These are phyloP conservation scores for Wickerhamiella azyma DNA, from an alignment of 805 yeast genomes.

Conservation along the genomic window DNA sequence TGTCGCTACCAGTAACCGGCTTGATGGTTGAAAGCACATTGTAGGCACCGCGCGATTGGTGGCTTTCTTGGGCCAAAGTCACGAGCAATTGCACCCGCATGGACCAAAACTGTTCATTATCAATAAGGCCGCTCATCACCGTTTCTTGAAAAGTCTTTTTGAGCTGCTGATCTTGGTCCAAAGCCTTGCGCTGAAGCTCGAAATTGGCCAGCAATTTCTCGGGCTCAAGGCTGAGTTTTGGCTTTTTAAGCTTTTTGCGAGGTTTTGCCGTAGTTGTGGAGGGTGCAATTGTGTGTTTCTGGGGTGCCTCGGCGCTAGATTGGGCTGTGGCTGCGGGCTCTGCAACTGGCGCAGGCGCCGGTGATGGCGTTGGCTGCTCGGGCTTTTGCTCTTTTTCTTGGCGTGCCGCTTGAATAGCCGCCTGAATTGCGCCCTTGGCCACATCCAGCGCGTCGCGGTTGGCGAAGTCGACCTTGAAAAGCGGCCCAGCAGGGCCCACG, in stretches of 20 bases:
- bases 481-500: slow-evolving; percentile 18
- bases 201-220: slow-evolving; percentile 52
- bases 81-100: slow-evolving; percentile 66
- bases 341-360: slow-evolving; percentile 22
- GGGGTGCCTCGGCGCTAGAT: neutral
- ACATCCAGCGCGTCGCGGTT: slow-evolving; percentile 62
- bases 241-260: slow-evolving; percentile 14
- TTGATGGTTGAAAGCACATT: slow-evolving; percentile 87
- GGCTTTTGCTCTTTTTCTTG: slow-evolving; percentile 17
- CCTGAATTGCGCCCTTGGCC: slow-evolving; percentile 18
- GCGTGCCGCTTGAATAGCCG: slow-evolving; percentile 27
- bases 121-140: slow-evolving; percentile 54
- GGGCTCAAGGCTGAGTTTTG: slow-evolving; percentile 34
- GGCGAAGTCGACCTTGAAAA: slow-evolving; percentile 44
- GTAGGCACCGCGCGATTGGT: slow-evolving; percentile 85
- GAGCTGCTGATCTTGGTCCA: slow-evolving; percentile 53
- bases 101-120: slow-evolving; percentile 78
- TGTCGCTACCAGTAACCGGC: slow-evolving; percentile 86
- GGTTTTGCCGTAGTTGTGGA: slow-evolving; percentile 7
- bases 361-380: slow-evolving; percentile 52
- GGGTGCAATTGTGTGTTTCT: slow-evolving; percentile 9
- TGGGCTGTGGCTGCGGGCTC: slow-evolving; percentile 19
- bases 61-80: slow-evolving; percentile 69
- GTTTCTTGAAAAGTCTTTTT: slow-evolving; percentile 75
- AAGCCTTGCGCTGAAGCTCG: slow-evolving; percentile 62